A percentile compares a stretch with the other conserved stretches of the same genome.
Evolutionary conservation across 1,284 basidiomycete species (phyloP).

Genomic region (Trametes pubescens): DNA sequence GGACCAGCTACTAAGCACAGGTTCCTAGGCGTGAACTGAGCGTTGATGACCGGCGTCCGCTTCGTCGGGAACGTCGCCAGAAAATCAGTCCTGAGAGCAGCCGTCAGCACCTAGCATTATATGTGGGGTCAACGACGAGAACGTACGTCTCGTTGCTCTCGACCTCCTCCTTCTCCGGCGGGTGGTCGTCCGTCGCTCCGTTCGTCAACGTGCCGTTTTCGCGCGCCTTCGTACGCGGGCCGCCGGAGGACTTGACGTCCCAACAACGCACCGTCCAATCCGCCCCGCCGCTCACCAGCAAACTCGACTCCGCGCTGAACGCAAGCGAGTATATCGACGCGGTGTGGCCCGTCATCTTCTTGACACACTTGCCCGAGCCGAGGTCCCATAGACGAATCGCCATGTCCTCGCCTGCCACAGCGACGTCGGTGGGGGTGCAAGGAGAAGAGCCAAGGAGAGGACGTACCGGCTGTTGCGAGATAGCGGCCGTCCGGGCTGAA

Average conservation of each 20-base stretch:
- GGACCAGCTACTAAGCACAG: conserved; percentile 89
- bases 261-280: conserved; percentile 97
- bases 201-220: conserved; percentile 58
- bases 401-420: conserved; percentile 80
- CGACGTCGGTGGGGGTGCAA: conserved; percentile 5
- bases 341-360: conserved; percentile 96
- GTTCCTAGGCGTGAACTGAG: conserved; percentile 95
- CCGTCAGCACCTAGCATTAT: background rate
- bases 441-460: background rate
- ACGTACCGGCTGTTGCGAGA: conserved; percentile 87
- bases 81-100: conserved; percentile 76
- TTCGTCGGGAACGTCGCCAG: conserved; percentile 95
- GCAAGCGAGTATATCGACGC: conserved; percentile 89
- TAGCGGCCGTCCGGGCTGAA: conserved; percentile 95
- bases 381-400: conserved; percentile 97
- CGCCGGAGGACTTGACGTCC: conserved; percentile 91
- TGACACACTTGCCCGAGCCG: conserved; percentile 90
- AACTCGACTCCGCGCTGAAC: conserved; percentile 90
- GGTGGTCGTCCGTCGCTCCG: conserved; percentile 33
- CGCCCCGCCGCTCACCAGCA: conserved; percentile 89
- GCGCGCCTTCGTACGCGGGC: conserved; percentile 58
- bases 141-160: conserved; percentile 71
- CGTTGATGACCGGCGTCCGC: conserved; percentile 90
- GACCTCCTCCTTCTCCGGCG: conserved; percentile 44
- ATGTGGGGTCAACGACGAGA: background rate